phyloP scores from a whole-genome alignment of 2,329 filamentous ascomycete genomes.

The Aurifilum marmelostoma region DNA sequence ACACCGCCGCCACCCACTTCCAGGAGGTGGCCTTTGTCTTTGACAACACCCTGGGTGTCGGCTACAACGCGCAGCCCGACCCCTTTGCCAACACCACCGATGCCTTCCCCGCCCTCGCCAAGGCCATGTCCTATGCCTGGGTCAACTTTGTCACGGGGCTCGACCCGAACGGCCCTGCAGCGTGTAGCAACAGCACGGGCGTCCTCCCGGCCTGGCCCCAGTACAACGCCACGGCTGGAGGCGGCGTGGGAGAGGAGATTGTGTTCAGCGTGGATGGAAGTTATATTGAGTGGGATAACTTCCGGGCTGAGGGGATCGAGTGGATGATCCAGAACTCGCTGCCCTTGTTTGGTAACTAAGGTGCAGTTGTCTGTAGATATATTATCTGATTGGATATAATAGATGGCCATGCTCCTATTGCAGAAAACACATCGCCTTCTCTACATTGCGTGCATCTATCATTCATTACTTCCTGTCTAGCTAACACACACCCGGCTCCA shows the following conservation, averaged over 20 bases:
- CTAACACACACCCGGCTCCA: constrained; percentile 18
- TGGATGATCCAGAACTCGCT: constrained; percentile 38
- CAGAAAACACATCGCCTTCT: too few species aligned
- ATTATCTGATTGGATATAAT: too few species aligned
- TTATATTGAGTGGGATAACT: constrained; percentile 45
- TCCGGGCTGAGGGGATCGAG: constrained; percentile 46
- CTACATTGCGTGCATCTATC: too few species aligned
- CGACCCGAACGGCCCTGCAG: constrained; percentile 45
- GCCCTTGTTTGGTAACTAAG: constrained; percentile 27
- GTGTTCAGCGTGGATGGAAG: constrained; percentile 55
- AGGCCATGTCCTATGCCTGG: constrained; percentile 56
- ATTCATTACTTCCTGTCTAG: neutral
- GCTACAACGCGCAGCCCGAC: constrained; percentile 46
- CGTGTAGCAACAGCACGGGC: constrained; percentile 7
- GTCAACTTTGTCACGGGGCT: constrained; percentile 51
- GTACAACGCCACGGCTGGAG: constrained; percentile 31
- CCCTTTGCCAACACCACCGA: constrained; percentile 47
- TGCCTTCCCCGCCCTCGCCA: constrained; percentile 46
- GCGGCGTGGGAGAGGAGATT: constrained; percentile 43
- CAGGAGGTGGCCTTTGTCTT: constrained; percentile 59
- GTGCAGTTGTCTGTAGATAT: too few species aligned
- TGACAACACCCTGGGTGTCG: constrained; percentile 52
- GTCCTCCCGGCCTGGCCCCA: constrained; percentile 28
- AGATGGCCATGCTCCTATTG: too few species aligned
- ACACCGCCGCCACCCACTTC: constrained; percentile 39